Percentiles rank a stretch among this genome's conserved stretches.
phyloP scores from a whole-genome alignment of 345 rosid genomes.

The Ceriops zippeliana region DNA sequence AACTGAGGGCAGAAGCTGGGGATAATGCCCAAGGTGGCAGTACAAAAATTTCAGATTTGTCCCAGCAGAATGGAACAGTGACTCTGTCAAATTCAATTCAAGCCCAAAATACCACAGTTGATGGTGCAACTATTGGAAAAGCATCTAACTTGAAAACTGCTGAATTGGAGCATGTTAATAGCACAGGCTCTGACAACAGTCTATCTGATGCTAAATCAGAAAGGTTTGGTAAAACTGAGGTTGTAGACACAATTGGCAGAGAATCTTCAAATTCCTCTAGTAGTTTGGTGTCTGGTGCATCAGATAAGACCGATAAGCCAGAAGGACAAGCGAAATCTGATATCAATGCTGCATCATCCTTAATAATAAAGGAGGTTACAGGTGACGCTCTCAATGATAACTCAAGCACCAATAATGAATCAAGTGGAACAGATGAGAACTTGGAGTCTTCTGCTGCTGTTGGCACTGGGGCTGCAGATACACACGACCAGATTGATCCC shows the following conservation, averaged over 20 bases:
- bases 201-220: constrained; percentile 27
- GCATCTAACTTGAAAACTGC: constrained; percentile 21
- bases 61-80: constrained; percentile 37
- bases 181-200: constrained; percentile 4
- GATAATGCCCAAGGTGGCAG: constrained; percentile 22
- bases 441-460: constrained; percentile 20
- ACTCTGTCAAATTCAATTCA: constrained; percentile 9
- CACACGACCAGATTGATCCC: constrained; percentile 33
- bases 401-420: constrained; percentile 18
- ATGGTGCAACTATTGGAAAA: constrained; percentile 28
- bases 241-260: constrained; percentile 17
- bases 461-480: constrained; percentile 20
- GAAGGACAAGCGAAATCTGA: constrained; percentile 34
- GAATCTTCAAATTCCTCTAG: constrained; percentile 32
- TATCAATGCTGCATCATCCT: constrained; percentile 34
- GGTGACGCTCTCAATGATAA: constrained; percentile 26
- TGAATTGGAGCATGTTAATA: constrained; percentile 25
- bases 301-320: constrained; percentile 23
- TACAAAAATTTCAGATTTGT: constrained; percentile 20
- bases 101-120: constrained; percentile 28
- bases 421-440: constrained; percentile 33
- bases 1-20: constrained; percentile 30
- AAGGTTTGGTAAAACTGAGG: constrained; percentile 25
- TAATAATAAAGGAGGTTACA: constrained; percentile 19
- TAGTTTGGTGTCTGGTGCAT: constrained; percentile 18